Base-by-base conservation (phyloP, 805 yeast species). In the Torulaspora quercuum region DNA sequence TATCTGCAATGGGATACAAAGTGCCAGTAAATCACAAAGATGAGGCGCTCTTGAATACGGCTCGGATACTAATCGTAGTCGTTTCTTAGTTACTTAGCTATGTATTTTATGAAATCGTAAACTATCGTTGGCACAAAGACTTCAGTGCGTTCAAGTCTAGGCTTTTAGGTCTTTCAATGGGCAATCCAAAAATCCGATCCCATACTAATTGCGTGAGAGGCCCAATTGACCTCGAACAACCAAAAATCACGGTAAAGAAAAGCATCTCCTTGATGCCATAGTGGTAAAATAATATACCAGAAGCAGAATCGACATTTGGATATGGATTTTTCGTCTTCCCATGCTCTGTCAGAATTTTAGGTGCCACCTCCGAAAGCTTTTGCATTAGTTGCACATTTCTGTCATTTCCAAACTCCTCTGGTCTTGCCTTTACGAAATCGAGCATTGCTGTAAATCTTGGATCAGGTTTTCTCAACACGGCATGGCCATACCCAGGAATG, bases 401-500 rank as follows among this genome's bases (percentile, higher is more conserved):
- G 61, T 82, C 82, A 54, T 74, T 68, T 36, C 76, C 70, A 67
- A 80, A 77, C 61, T 76, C 72, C 52, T 71, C 57, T 6, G 69
- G 63, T 35, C 73, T 66, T 30, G 61, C 56, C 53, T 71, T 66
- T 35, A 81, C 88, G 61, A 81, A 82, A 53, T 75, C 75, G 55
- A 81, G 69, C 70, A 79, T 80, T 41, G 89, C 90, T 39, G 74
- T 70, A 67, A 78, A 83, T 53, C 92, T 73, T 43, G 92, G 92
- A 63, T 83, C 92, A 33, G 90, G 78, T 71, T 76, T 78, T 66
- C 94, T 73, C 62, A 83, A 71, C 35, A 83, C 92, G 37, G 92
- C 92, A 63, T 83, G 94, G 31, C 94, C 94, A 68, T 84, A 84
- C 44, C 94, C 94, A 45, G 94, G 94, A 46, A 83, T 79, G 43